Base-by-base conservation (phyloP, 2,329 filamentous ascomycete genomes). In the Verticillium tricorpus region DNA sequence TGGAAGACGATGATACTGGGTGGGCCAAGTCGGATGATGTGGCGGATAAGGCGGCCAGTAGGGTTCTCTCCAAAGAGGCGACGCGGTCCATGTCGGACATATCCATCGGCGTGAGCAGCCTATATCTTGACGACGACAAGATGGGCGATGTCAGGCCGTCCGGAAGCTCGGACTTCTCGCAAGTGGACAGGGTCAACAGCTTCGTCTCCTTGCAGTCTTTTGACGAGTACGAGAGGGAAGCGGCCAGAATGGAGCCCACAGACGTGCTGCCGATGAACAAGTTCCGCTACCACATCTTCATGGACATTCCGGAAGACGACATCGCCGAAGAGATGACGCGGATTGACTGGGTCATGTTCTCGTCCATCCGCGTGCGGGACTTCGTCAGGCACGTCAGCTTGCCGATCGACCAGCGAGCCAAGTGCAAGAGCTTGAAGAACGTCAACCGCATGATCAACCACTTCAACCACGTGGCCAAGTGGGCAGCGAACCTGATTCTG, bases 341-440 rank as follows among this genome's bases (percentile, higher is more conserved):
- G 64, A 96, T 99, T 61, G 95, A 99, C 76, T 98, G 94, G 94
- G 88, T 96, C 74, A 95, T 98, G 90, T 98, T 97, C 74, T 96
- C 91, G 59, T 93, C 93, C 1, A 97, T 98, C 64, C 88, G 92
- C 31, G 91, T 96, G 61, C 91, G 95, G 62, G 95, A 99, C 75
- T 87, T 98, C 57, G 90, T 98, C 52, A 90, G 95, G 5, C 91
- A 97, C 71, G 93, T 97, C 66, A 95, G 89, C 70, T 79, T 97
- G 56, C 86, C 89, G 0, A 71, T 83, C 0, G 82, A 88, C 54
- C 84, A 90, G 63, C 91, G 91, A 74, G 89, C 91, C 70, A 89
- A 87, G 69, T 92, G 89, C 73, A 89, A 86, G 72, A 89, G 87
- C 68, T 80, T 97, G 68, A 87, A 89, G 63, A 94, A 97, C 70